Evolutionary conservation across 495 filamentous ascomycete genomes (phyloP).

Genomic region (Talaromyces liani): DNA sequence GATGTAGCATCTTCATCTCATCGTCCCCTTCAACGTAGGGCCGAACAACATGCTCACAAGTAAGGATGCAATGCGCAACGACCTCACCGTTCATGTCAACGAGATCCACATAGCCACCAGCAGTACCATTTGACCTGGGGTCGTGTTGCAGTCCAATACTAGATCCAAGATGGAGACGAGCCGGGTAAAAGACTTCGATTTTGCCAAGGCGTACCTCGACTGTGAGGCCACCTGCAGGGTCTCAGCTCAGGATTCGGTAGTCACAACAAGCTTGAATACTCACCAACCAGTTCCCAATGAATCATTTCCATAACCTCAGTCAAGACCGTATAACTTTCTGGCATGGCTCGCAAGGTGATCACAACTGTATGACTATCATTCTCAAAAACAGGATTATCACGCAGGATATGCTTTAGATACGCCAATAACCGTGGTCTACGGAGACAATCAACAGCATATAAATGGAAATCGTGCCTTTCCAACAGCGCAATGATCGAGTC

Average conservation of each 20-base stretch:
- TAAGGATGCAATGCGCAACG: background rate
- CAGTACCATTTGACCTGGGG: background rate
- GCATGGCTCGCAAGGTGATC: background rate
- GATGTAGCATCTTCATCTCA: background rate
- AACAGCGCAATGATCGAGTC: background rate
- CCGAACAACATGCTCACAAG: background rate
- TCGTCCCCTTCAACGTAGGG: background rate
- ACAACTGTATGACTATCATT: slow-evolving; percentile 6
- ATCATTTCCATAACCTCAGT: background rate
- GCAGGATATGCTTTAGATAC: background rate
- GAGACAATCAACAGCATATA: background rate
- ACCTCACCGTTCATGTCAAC: background rate
- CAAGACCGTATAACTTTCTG: background rate
- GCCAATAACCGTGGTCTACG: background rate
- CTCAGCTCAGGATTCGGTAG: background rate
- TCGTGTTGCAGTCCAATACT: background rate
- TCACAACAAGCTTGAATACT: background rate
- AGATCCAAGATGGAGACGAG: background rate
- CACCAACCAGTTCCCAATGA: background rate
- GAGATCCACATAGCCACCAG: background rate
- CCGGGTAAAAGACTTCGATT: background rate
- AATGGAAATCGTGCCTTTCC: background rate
- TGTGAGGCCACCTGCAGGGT: background rate
- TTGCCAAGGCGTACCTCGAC: slow-evolving; percentile 2
- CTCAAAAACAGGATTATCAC: background rate